A percentile compares a stretch with the other conserved stretches of the same genome.
phyloP scores from a whole-genome alignment of 768 basidiomycete genomes.

The Ephemerocybe angulata region DNA sequence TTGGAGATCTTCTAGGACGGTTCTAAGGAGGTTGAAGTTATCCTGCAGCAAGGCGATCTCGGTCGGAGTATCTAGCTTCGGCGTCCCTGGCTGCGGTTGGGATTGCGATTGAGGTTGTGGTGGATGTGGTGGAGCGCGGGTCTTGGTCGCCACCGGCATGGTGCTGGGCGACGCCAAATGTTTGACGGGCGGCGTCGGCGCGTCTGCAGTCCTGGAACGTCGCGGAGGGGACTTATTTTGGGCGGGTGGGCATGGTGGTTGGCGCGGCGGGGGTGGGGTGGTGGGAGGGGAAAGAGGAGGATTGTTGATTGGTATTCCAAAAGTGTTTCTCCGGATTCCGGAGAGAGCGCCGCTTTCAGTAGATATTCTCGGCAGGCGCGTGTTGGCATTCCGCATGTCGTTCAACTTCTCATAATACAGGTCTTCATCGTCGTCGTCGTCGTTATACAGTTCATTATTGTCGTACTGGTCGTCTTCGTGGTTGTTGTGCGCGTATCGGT shows the following conservation, averaged over 20 bases:
- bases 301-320: slow-evolving; percentile 13
- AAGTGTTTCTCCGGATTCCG: neutral
- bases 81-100: slow-evolving; percentile 9
- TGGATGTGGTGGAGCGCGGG: neutral
- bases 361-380: slow-evolving; percentile 6
- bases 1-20: slow-evolving; percentile 22
- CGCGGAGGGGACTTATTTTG: neutral
- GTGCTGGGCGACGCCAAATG: neutral
- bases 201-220: neutral
- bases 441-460: slow-evolving; percentile 2
- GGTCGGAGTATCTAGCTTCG: slow-evolving; percentile 16
- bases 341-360: neutral
- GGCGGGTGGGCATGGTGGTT: slow-evolving; percentile 22
- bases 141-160: too few relatives aligned
- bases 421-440: neutral
- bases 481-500: too few relatives aligned
- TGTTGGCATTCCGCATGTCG: slow-evolving; percentile 8
- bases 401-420: neutral
- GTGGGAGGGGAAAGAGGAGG: slow-evolving; percentile 13
- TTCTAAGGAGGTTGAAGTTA: slow-evolving; percentile 20
- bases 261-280: slow-evolving; percentile 23
- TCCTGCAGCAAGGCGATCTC: slow-evolving; percentile 26
- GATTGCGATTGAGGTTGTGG: slow-evolving; percentile 1
- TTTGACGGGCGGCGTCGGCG: neutral
- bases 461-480: slow-evolving; percentile 2